Evolutionary conservation across 2,329 filamentous ascomycete genomes (phyloP), one percentile per base, ranked within the genome.

Genomic region (Mycocentrospora acerina): DNA sequence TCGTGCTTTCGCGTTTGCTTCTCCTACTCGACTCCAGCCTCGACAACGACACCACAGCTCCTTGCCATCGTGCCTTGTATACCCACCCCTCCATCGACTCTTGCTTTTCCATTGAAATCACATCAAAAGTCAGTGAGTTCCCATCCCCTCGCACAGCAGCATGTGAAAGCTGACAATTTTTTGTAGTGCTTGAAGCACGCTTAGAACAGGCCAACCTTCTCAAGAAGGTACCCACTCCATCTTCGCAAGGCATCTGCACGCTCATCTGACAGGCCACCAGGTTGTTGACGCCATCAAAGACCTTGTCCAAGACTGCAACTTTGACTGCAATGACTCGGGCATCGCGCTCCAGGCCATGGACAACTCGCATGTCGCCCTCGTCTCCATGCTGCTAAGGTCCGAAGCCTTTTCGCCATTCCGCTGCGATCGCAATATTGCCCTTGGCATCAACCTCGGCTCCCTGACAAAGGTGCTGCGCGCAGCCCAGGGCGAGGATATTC

Each of bases 291-390:
- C 94, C 60, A 96, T 98, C 83, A 97, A 96, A 75, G 93, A 98
- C 64, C 83, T 98, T 35, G 93, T 98, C 37, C 93, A 97, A 73
- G 93, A 98, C 76, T 98, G 93, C 84, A 98, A 98, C 76, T 98
- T 98, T 76, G 93, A 98, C 80, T 98, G 94, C 86, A 98, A 97
- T 86, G 94, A 98, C 79, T 91, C 89, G 38, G 93, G 93, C 48
- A 93, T 98, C 64, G 90, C 91, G 35, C 87, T 98, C 40, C 93
- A 98, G 74, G 93, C 93, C 64, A 98, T 98, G 94, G 93, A 98
- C 79, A 98, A 97, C 82, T 97, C 90, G 34, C 93, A 98, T 74
- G 93, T 98, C 60, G 93, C 93, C 48, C 88, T 98, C 38, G 93
- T 98, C 37, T 96, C 93, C 54, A 98, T 98, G 93, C 84, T 95